Percentiles rank a stretch among this genome's conserved stretches.
Evolutionary conservation across 2,329 filamentous ascomycete species (phyloP).

Genomic region (Zymoseptoria passerinii): DNA sequence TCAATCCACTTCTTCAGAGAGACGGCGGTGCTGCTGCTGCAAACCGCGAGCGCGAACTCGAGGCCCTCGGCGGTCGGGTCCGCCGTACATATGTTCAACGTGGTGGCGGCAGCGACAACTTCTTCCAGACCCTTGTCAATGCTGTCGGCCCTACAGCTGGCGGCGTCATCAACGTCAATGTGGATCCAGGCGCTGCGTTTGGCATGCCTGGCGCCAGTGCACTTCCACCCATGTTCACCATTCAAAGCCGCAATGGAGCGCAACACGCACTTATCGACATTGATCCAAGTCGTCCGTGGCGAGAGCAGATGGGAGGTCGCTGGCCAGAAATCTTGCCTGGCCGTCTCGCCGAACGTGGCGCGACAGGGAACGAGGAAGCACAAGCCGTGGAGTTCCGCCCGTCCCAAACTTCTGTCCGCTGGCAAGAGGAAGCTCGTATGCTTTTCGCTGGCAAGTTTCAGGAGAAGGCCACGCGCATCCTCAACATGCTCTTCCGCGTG

Average conservation of each 20-base stretch:
- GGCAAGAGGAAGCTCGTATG: constrained; percentile 83
- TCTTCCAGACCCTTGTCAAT: constrained; percentile 22
- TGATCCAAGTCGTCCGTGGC: constrained; percentile 19
- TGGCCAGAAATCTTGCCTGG: constrained; percentile 34
- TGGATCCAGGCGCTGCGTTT: constrained; percentile 15
- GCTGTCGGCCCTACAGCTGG: constrained; percentile 13
- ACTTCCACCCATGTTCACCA: constrained; percentile 18
- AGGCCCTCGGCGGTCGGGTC: constrained; percentile 6
- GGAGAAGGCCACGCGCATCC: constrained; percentile 62
- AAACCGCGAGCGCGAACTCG: constrained; percentile 30
- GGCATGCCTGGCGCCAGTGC: constrained; percentile 10
- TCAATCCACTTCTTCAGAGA: constrained; percentile 72
- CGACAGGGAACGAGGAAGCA: constrained; percentile 49
- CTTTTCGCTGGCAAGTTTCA: constrained; percentile 61
- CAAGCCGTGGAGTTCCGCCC: constrained; percentile 69
- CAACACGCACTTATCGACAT: constrained; percentile 20
- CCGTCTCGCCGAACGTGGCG: constrained; percentile 37
- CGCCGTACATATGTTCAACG: constrained; percentile 19
- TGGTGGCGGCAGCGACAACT: constrained; percentile 9
- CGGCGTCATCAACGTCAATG: constrained; percentile 18
- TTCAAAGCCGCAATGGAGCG: constrained; percentile 12
- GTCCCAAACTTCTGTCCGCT: constrained; percentile 64
- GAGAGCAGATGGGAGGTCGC: constrained; percentile 15
- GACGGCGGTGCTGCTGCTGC: constrained; percentile 7
- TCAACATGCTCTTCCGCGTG: constrained; percentile 60